These are phyloP conservation scores for Aspergillus alliaceus DNA, from an alignment of 2,329 filamentous ascomycete species.

Conservation along the genomic window DNA sequence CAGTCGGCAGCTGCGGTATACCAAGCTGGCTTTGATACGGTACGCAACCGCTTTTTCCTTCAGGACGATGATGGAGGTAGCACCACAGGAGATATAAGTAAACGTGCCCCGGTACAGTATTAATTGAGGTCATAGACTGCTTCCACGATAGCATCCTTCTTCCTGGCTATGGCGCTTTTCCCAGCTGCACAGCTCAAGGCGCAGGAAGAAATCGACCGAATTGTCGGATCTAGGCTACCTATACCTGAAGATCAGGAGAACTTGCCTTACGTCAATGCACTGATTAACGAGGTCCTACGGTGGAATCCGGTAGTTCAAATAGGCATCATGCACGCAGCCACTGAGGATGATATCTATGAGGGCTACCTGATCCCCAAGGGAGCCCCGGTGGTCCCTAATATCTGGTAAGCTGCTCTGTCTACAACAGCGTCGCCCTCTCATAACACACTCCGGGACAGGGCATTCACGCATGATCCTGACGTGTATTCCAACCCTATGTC, in stretches of 20 bases:
- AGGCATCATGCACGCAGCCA: conserved; percentile 29
- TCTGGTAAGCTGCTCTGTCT: conserved; percentile 30
- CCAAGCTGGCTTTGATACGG: conserved; percentile 43
- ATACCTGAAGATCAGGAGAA: conserved; percentile 37
- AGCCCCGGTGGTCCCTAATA: conserved; percentile 33
- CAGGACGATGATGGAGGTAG: no score
- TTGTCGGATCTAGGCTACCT: conserved; percentile 33
- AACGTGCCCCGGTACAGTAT: no score
- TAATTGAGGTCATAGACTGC: conserved; percentile 36
- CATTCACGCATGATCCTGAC: conserved; percentile 39
- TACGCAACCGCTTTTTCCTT: no score
- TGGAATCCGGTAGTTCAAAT: conserved; percentile 36
- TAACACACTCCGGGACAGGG: conserved; percentile 25
- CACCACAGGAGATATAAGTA: no score
- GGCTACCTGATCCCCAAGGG: conserved; percentile 35
- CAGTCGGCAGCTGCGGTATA: conserved; percentile 41
- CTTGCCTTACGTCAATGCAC: conserved; percentile 36
- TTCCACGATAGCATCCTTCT: conserved; percentile 43
- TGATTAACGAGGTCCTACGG: conserved; percentile 38
- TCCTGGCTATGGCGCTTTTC: conserved; percentile 54
- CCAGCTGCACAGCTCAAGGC: conserved; percentile 53
- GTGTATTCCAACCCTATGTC: conserved; percentile 36
- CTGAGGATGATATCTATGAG: conserved; percentile 25
- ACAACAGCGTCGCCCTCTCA: neutral
- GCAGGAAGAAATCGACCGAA: conserved; percentile 43